Evolutionary conservation across 345 rosid species (phyloP), one percentile per base, ranked within the genome.

Genomic region (Dipteronia dyeriana): DNA sequence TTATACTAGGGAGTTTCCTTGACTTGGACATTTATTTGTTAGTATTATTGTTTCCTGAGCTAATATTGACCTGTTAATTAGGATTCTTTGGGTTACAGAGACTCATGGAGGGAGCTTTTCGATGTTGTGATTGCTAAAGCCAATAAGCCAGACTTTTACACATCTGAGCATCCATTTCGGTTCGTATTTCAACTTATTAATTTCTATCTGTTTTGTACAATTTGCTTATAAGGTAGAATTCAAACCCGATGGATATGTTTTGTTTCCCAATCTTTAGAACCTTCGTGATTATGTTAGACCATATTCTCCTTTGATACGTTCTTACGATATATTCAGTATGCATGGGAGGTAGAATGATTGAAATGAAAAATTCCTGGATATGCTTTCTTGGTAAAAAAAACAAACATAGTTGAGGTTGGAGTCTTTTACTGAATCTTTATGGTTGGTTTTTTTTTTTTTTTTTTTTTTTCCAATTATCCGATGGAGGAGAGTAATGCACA

Each of bases 51-150:
- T 38, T 57, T 62, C 47, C 19, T 66, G 59, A 74, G 29, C 72
- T 81, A 56, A 66, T n/a, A 76, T 70, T 78, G 73, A 67, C 45
- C 41, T 85, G 19, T 76, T 83, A 71, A 29, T 80, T 79, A 95
- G 98, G 99, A 91, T 78, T 88, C 91, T 64, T 54, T 84, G 77
- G 92, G 91, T 66, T 77, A 73, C 75, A 73, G 67, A 81, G 97
- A 87, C 67, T 95, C 92, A 1, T 95, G 99, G 99, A 85, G 91
- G 78, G 96, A 93, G 45, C 98, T 95, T 81, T 95, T 95, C 41
- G 98, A 93, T 85, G 99, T 95, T 68, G 97, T 93, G 66, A 95
- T 95, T 84, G 99, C 97, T 41, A 89, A 95, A 88, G 98, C 99
- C 34, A 92, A 92, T 82, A 93, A 95, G 84, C 99, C 97, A 68